Percentiles rank a stretch among this genome's conserved stretches.
Conservation (phyloP, 345 rosid species). For the Adansonia digitata region DNA sequence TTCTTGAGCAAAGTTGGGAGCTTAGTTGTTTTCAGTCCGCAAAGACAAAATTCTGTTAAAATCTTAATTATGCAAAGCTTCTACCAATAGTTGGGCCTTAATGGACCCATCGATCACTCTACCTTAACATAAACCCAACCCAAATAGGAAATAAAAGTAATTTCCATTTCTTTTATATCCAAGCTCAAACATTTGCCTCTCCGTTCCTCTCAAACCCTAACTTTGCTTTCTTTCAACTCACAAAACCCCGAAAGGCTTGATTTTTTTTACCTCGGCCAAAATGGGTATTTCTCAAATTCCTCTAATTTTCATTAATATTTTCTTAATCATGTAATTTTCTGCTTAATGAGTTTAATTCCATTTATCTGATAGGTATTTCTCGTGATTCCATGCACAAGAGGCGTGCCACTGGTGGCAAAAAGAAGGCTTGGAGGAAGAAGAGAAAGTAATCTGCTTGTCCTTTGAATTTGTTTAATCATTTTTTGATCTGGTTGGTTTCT, state of each 20-base stretch:
- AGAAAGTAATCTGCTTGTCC: constrained; percentile 41
- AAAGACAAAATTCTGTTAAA: not conserved
- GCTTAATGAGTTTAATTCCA: not conserved
- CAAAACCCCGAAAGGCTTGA: not conserved
- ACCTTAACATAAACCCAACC: not conserved
- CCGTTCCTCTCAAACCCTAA: not conserved
- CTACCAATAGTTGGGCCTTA: not conserved
- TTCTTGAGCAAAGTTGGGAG: not conserved
- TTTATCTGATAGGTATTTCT: constrained; percentile 52
- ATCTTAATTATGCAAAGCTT: not conserved
- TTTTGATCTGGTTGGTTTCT: not conserved
- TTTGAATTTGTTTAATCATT: not conserved
- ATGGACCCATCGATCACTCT: not conserved
- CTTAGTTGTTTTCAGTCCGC: not conserved
- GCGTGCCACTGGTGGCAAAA: constrained; percentile 90
- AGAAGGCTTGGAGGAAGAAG: constrained; percentile 95
- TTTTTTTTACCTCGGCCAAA: constrained; percentile 13
- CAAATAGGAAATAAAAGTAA: constrained; percentile 16
- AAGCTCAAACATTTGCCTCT: not conserved
- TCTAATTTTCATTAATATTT: not conserved
- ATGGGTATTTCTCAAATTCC: constrained; percentile 33
- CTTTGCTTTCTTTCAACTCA: not conserved
- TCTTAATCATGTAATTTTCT: not conserved
- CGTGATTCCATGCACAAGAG: constrained; percentile 92
- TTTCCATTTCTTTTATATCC: constrained; percentile 14